These are phyloP conservation scores for Lagenidium sp. DNA, from an alignment of 352 stramenopile species.

Conservation along the genomic window DNA sequence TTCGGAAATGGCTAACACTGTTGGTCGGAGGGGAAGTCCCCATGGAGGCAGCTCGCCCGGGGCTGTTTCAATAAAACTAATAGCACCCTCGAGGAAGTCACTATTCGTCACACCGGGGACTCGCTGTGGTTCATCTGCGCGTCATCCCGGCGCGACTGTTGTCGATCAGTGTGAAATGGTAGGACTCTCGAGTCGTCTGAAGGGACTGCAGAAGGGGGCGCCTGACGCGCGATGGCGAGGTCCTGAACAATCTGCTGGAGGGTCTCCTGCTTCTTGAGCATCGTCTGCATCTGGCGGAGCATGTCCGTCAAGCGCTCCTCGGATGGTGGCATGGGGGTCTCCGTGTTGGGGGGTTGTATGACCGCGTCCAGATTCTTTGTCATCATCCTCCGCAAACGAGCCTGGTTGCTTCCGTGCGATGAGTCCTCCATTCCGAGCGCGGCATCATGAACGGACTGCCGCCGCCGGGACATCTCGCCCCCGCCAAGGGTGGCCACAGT, in stretches of 20 bases:
- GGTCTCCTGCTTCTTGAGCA: constrained; percentile 21
- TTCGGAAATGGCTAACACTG: constrained; percentile 54
- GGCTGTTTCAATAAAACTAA: constrained; percentile 23
- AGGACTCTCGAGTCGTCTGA: background rate
- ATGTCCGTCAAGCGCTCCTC: constrained; percentile 12
- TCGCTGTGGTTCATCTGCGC: too few species aligned
- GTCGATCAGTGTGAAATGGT: too few species aligned
- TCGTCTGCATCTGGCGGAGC: constrained; percentile 18
- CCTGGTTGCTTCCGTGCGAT: too few species aligned
- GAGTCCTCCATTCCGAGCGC: too few species aligned
- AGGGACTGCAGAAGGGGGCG: background rate
- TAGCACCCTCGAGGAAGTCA: background rate
- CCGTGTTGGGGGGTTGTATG: too few species aligned
- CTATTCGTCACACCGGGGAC: background rate
- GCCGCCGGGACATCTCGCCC: background rate
- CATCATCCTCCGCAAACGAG: too few species aligned
- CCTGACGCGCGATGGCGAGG: constrained; percentile 5
- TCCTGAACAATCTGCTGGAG: constrained; percentile 23
- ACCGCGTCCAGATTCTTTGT: background rate
- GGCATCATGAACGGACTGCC: background rate
- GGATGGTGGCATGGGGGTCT: too few species aligned
- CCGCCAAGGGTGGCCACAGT: background rate
- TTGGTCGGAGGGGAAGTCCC: constrained; percentile 48
- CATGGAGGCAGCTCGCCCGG: constrained; percentile 21
- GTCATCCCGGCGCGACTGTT: too few species aligned